A percentile compares a stretch with the other conserved stretches of the same genome.
Evolutionary conservation across 129 eudicot species (phyloP).

Genomic region (carrot (Daucus carota)): DH1_v3.0 NC_030383.2:58954001-58954500

Average conservation of each 20-base stretch:
- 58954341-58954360: background rate
- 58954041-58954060: constrained; percentile 99
- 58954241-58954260: constrained; percentile 98
- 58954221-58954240: constrained; percentile 95
- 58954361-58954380: background rate
- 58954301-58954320: background rate
- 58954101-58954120: constrained; percentile 99
- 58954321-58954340: background rate
- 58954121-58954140: constrained; percentile 96
- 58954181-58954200: background rate
- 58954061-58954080: constrained; percentile 99
- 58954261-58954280: constrained; percentile 98
- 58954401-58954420: background rate
- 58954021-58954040: constrained; percentile 79
- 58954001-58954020: constrained; percentile 68
- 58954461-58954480: background rate
- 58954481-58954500: background rate
- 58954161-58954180: background rate
- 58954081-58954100: constrained; percentile 99
- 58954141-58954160: constrained; percentile 3
- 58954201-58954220: constrained; percentile 75
- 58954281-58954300: constrained; percentile 93
- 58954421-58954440: background rate
- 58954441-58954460: background rate
- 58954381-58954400: background rate